phyloP scores from a whole-genome alignment of 495 filamentous ascomycete species.

The Penicillium samsonianum region DNA sequence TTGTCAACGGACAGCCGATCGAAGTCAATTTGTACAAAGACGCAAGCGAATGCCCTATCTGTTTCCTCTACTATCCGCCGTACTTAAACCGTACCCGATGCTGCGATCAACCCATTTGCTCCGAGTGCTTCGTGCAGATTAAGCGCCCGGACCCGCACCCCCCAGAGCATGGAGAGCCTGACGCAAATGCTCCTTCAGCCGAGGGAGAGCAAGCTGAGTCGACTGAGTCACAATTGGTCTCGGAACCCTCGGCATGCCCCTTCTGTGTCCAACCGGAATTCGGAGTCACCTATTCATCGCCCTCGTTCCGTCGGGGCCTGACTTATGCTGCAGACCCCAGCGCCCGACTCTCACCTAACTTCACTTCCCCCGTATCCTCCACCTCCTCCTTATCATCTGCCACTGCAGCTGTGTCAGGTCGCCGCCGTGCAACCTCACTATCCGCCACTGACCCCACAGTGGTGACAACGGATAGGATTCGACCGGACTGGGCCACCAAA shows the following conservation, averaged over 20 bases:
- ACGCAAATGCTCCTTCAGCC: conserved; percentile 48
- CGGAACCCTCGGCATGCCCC: conserved; percentile 89
- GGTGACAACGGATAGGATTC: conserved; percentile 86
- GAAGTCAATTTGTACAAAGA: conserved; percentile 94
- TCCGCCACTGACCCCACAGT: conserved; percentile 78
- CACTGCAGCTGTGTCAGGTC: conserved; percentile 36
- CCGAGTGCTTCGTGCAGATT: conserved; percentile 98
- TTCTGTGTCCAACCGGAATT: conserved; percentile 96
- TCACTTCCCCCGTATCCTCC: conserved; percentile 73
- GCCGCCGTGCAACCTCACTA: conserved; percentile 76
- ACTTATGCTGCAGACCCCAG: conserved; percentile 59
- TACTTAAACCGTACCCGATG: conserved; percentile 95
- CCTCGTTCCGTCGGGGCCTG: conserved; percentile 83
- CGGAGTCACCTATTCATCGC: conserved; percentile 87
- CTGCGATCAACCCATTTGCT: conserved; percentile 96
- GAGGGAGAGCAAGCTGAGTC: conserved; percentile 41
- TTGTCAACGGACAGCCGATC: conserved; percentile 86
- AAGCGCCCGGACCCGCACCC: conserved; percentile 95
- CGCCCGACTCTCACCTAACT: conserved; percentile 42
- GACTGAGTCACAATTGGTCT: conserved; percentile 70
- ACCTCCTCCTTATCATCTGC: conserved; percentile 53
- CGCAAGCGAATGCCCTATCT: conserved; percentile 89
- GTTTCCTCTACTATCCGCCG: conserved; percentile 93
- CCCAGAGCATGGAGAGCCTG: conserved; percentile 74
- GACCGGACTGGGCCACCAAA: conserved; percentile 94